Percentiles rank a stretch among this genome's conserved stretches.
Evolutionary conservation across 2,329 filamentous ascomycete genomes (phyloP).

Genomic region (Monosporascus ibericus): DNA sequence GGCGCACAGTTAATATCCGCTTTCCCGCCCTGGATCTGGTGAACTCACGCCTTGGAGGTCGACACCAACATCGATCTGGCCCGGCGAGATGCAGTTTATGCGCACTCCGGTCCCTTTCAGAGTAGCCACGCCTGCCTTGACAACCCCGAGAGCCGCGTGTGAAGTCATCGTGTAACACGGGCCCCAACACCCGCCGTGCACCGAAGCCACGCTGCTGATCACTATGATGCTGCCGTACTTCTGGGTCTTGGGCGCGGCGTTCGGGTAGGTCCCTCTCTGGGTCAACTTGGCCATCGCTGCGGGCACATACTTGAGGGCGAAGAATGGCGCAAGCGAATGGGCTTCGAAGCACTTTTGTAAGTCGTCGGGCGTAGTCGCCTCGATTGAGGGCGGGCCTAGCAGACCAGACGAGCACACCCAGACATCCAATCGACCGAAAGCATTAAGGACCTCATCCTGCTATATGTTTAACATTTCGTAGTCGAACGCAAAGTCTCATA

Average conservation of each 20-base stretch:
- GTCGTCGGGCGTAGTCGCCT: conserved; percentile 48
- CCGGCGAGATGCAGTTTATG: conserved; percentile 47
- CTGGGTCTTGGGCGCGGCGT: conserved; percentile 53
- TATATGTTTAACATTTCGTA: neutral
- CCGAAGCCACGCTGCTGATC: conserved; percentile 51
- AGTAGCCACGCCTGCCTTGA: conserved; percentile 49
- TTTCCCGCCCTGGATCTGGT: neutral
- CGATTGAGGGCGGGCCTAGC: conserved; percentile 51
- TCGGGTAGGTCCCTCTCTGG: conserved; percentile 48
- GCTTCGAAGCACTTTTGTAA: conserved; percentile 53
- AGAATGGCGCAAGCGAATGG: conserved; percentile 57
- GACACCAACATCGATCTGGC: conserved; percentile 34
- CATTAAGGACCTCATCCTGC: conserved; percentile 53
- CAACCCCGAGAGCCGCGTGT: conserved; percentile 56
- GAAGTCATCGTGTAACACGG: conserved; percentile 55
- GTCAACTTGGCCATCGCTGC: conserved; percentile 57
- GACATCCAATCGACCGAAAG: conserved; percentile 53
- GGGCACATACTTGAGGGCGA: conserved; percentile 58
- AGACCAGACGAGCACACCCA: conserved; percentile 54
- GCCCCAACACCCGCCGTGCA: conserved; percentile 54
- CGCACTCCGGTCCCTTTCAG: conserved; percentile 53
- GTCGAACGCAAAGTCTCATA: neutral
- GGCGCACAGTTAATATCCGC: neutral
- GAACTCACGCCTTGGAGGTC: conserved; percentile 35
- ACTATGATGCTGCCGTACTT: conserved; percentile 58